phyloP scores from a whole-genome alignment of 495 filamentous ascomycete genomes.

The Talaromyces ruber region DNA sequence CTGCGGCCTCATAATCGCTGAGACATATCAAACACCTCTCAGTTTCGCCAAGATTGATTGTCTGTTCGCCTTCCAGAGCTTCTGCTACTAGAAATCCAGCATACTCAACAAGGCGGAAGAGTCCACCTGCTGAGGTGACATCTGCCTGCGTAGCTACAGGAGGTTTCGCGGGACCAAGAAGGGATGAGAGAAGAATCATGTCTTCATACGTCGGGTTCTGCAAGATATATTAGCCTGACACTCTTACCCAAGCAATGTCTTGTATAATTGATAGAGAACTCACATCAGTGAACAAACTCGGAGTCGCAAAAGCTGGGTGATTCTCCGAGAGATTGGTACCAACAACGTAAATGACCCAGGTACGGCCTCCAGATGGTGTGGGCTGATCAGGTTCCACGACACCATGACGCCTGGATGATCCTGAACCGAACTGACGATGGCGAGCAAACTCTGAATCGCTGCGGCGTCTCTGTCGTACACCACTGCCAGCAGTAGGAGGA shows the following conservation, averaged over 20 bases:
- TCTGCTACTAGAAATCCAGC: constrained; percentile 42
- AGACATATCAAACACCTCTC: constrained; percentile 67
- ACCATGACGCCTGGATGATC: constrained; percentile 55
- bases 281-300: constrained; percentile 69
- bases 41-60: constrained; percentile 41
- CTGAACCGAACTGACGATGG: constrained; percentile 50
- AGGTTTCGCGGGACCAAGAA: constrained; percentile 66
- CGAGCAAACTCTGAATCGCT: constrained; percentile 58
- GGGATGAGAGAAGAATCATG: constrained; percentile 64
- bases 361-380: constrained; percentile 43
- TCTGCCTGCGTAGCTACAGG: constrained; percentile 63
- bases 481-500: constrained; percentile 11
- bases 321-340: constrained; percentile 69
- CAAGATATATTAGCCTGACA: constrained; percentile 8
- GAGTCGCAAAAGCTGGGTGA: constrained; percentile 67
- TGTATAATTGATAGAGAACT: constrained; percentile 9
- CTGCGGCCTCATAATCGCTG: constrained; percentile 58
- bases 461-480: constrained; percentile 44
- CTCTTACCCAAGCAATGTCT: neutral
- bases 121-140: constrained; percentile 54
- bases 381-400: constrained; percentile 57
- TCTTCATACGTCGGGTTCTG: constrained; percentile 72
- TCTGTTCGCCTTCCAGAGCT: constrained; percentile 35
- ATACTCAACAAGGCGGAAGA: constrained; percentile 42
- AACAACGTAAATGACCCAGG: constrained; percentile 75